Conservation (phyloP, 805 yeast genomes). For the Candida argentea region DNA sequence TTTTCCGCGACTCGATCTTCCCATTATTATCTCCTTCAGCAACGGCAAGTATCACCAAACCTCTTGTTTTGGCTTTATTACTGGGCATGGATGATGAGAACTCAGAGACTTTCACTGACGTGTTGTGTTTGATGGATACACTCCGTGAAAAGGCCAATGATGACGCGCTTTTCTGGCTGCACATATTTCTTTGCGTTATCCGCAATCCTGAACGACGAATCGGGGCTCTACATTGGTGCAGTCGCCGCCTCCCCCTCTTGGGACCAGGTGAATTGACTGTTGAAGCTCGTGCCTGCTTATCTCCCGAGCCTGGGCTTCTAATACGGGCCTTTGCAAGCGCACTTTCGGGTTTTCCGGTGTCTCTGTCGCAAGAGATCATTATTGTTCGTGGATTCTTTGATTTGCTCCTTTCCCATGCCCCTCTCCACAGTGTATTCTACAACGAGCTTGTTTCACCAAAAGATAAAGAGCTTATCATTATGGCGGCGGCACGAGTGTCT, state of each 20-base stretch:
- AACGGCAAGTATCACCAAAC: constrained; percentile 49
- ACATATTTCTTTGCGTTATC: constrained; percentile 63
- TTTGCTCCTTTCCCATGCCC: constrained; percentile 56
- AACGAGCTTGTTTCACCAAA: constrained; percentile 34
- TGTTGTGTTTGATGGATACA: constrained; percentile 48
- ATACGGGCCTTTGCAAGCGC: constrained; percentile 67
- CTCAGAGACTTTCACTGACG: constrained; percentile 64
- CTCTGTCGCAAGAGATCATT: constrained; percentile 43
- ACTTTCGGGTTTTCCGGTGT: constrained; percentile 27
- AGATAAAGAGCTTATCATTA: constrained; percentile 50
- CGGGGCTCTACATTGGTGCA: constrained; percentile 78
- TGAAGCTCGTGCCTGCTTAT: constrained; percentile 51
- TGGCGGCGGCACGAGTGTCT: constrained; percentile 59
- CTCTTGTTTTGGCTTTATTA: constrained; percentile 62
- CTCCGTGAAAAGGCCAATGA: constrained; percentile 49
- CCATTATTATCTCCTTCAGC: constrained; percentile 31
- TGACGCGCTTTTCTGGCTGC: constrained; percentile 80
- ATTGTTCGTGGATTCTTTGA: constrained; percentile 86
- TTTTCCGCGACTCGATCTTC: constrained; percentile 49
- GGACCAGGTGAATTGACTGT: constrained; percentile 17
- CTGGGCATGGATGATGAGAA: constrained; percentile 93
- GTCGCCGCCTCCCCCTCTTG: constrained; percentile 54
- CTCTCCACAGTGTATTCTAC: constrained; percentile 51
- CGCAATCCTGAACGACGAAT: constrained; percentile 69
- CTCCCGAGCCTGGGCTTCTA: constrained; percentile 73